phyloP scores from a whole-genome alignment of 139 green algal genomes.

The Eudorina sp. region DNA sequence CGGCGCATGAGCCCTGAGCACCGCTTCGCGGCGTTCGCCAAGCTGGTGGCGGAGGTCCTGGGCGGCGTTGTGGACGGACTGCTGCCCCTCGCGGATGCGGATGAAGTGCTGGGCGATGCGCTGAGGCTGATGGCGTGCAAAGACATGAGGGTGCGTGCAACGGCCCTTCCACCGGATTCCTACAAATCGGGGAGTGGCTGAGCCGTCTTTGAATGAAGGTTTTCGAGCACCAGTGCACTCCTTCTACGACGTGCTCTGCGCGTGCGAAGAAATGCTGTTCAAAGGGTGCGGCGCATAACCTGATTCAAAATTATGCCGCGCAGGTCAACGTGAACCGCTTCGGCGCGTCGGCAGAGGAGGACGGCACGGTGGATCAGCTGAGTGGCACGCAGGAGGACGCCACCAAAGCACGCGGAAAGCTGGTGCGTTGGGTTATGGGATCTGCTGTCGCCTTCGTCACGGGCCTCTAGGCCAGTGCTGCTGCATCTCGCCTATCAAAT shows the following conservation, averaged over 20 bases:
- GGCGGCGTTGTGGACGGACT: slow-evolving; percentile 77
- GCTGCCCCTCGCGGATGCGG: slow-evolving; percentile 74
- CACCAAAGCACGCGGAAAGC: slow-evolving; percentile 65
- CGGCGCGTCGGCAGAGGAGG: slow-evolving; percentile 63
- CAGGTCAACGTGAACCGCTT: slow-evolving; percentile 60
- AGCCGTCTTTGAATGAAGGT: too few relatives aligned
- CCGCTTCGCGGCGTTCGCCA: slow-evolving; percentile 80
- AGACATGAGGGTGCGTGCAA: slow-evolving; percentile 75
- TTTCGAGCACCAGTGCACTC: too few relatives aligned
- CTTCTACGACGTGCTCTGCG: too few relatives aligned
- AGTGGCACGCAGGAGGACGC: slow-evolving; percentile 50
- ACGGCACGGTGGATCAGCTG: slow-evolving; percentile 11
- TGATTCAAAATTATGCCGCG: too few relatives aligned
- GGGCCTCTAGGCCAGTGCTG: too few relatives aligned
- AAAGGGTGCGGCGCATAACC: too few relatives aligned
- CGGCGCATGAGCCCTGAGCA: slow-evolving; percentile 87
- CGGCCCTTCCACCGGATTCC: too few relatives aligned
- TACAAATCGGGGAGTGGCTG: too few relatives aligned
- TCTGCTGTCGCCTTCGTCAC: too few relatives aligned
- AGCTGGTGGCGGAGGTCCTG: slow-evolving; percentile 83
- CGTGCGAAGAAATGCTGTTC: too few relatives aligned
- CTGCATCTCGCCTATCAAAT: too few relatives aligned
- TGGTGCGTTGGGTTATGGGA: slow-evolving; percentile 69
- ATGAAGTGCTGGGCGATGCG: slow-evolving; percentile 85
- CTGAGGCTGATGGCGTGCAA: slow-evolving; percentile 81